phyloP scores from a whole-genome alignment of 2,329 filamentous ascomycete genomes.

The Mycosphaerella sp. region DNA sequence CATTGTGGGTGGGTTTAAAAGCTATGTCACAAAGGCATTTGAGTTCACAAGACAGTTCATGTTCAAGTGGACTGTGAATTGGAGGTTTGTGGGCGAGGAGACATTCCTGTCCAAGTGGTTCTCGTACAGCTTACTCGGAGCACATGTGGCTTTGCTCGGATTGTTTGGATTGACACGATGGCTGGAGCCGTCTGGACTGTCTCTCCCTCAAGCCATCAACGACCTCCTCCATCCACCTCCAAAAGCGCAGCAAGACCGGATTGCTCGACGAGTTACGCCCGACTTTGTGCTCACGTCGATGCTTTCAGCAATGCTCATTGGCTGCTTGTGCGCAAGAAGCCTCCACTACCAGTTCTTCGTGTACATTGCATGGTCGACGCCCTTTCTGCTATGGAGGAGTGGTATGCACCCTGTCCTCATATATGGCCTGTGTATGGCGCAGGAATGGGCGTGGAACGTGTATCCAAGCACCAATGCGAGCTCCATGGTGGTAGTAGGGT shows the following conservation, averaged over 20 bases:
- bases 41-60: constrained; percentile 87
- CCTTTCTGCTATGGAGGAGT: constrained; percentile 77
- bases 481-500: constrained; percentile 62
- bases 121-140: constrained; percentile 57
- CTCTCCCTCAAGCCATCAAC: constrained; percentile 50
- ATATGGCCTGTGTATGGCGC: constrained; percentile 64
- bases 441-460: constrained; percentile 93
- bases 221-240: constrained; percentile 43
- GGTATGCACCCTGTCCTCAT: constrained; percentile 62
- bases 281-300: constrained; percentile 71
- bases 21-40: constrained; percentile 78
- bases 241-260: constrained; percentile 50
- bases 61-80: constrained; percentile 99
- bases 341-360: constrained; percentile 95
- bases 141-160: constrained; percentile 60
- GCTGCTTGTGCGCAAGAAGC: constrained; percentile 77
- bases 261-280: constrained; percentile 57
- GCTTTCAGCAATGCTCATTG: constrained; percentile 68
- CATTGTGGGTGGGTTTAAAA: constrained; percentile 54
- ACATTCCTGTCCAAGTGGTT: constrained; percentile 68
- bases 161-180: constrained; percentile 64
- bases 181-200: constrained; percentile 61
- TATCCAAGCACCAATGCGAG: constrained; percentile 71
- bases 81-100: constrained; percentile 87
- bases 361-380: constrained; percentile 83